These are phyloP conservation scores for Crotalaria pallida DNA, from an alignment of 306 rosid species.

Conservation along the genomic window DNA sequence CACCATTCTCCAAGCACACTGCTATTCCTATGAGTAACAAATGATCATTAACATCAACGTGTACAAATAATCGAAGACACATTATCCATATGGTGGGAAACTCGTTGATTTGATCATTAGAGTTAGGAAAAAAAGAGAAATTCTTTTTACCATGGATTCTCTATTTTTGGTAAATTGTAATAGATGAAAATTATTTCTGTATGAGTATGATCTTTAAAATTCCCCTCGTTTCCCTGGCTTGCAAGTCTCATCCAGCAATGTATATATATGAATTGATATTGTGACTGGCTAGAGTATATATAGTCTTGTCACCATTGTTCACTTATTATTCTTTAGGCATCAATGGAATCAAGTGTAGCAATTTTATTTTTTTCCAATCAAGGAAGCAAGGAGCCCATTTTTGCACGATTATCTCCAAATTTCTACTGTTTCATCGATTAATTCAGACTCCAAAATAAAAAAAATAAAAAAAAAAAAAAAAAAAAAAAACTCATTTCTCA, in stretches of 20 bases:
- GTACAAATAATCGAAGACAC: not conserved
- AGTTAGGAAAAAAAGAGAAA: not conserved
- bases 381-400: not conserved
- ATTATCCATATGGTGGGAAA: constrained; percentile 17
- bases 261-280: not conserved
- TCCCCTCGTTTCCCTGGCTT: not conserved
- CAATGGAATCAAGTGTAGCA: not conserved
- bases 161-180: constrained; percentile 25
- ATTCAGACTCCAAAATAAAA: not conserved
- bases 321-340: not conserved
- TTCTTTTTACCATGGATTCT: constrained; percentile 1
- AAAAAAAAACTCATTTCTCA: not conserved
- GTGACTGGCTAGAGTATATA: not conserved
- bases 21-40: constrained; percentile 27
- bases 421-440: not conserved
- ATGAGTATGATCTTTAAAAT: not conserved
- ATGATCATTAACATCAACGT: constrained; percentile 4
- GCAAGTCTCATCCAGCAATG: not conserved
- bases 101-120: not conserved
- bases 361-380: not conserved
- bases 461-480: not conserved
- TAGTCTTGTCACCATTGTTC: not conserved
- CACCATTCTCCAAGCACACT: constrained; percentile 18
- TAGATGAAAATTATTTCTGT: constrained; percentile 10
- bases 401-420: not conserved